Evolutionary conservation across 768 basidiomycete species (phyloP).

Genomic region (Mycena alexandri): DNA sequence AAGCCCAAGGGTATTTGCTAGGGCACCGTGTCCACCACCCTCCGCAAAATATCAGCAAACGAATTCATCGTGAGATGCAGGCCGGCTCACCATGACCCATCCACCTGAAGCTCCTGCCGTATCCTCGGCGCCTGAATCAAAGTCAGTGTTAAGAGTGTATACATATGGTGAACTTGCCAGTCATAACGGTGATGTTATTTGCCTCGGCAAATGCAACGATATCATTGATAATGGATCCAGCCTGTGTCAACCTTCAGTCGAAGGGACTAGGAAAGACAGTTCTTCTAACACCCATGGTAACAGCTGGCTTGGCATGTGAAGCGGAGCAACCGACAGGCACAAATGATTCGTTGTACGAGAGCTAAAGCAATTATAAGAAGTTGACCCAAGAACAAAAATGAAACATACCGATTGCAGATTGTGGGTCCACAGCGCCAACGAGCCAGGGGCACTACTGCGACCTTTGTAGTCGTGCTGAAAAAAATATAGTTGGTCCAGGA

Average conservation of each 20-base stretch:
- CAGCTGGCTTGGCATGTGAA: conserved; percentile 39
- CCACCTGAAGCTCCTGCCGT: conserved; percentile 41
- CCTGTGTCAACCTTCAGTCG: conserved; percentile 23
- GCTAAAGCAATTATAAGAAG: conserved; percentile 3
- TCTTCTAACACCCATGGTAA: conserved; percentile 34
- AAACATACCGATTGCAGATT: conserved; percentile 22
- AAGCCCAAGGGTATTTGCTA: conserved; percentile 42
- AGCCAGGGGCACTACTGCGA: conserved; percentile 42
- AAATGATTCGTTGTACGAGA: conserved; percentile 31
- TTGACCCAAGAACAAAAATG: neutral
- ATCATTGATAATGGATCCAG: conserved; percentile 38
- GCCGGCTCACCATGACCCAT: conserved; percentile 39
- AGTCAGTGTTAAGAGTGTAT: neutral
- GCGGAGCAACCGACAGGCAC: conserved; percentile 32
- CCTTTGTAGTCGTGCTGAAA: conserved; percentile 45
- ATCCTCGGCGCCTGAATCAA: conserved; percentile 35
- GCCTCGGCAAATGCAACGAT: conserved; percentile 40
- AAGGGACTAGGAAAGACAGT: neutral
- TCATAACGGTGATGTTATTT: conserved; percentile 40
- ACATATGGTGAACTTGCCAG: conserved; percentile 29
- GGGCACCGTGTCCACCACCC: conserved; percentile 43
- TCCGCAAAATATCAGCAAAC: conserved; percentile 9
- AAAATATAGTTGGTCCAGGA: neutral
- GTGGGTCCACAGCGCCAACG: conserved; percentile 43
- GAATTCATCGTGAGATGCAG: too few relatives aligned